These are phyloP conservation scores for Exophiala sideris DNA, from an alignment of 2,329 filamentous ascomycete species.

Conservation along the genomic window DNA sequence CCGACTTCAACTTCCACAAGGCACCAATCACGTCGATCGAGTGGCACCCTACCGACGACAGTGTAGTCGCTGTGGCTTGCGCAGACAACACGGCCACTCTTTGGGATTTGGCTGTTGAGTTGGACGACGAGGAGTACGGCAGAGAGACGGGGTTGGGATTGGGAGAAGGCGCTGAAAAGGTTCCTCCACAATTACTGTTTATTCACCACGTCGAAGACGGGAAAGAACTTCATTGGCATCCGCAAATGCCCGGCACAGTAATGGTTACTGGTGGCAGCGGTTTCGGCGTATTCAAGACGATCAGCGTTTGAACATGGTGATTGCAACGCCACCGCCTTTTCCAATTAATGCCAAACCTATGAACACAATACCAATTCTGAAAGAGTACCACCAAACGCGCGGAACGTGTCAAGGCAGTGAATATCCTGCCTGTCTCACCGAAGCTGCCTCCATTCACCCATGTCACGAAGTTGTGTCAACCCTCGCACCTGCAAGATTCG, in stretches of 20 bases:
- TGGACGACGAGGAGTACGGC: conserved; percentile 89
- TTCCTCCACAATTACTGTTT: conserved; percentile 91
- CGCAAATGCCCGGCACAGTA: conserved; percentile 84
- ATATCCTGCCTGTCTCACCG: no score
- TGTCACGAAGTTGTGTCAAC: no score
- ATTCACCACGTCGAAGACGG: conserved; percentile 94
- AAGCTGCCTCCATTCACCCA: no score
- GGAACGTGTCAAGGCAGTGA: no score
- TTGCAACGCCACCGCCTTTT: no score
- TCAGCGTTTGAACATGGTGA: conserved; percentile 60
- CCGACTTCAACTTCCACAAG: conserved; percentile 90
- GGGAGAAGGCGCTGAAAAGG: conserved; percentile 37
- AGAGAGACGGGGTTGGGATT: conserved; percentile 66
- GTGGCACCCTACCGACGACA: conserved; percentile 97
- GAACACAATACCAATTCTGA: background rate
- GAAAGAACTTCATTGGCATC: conserved; percentile 97
- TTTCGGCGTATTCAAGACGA: conserved; percentile 79
- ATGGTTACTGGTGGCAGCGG: conserved; percentile 85
- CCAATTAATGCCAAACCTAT: background rate
- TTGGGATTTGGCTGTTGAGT: conserved; percentile 94
- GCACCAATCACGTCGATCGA: conserved; percentile 94
- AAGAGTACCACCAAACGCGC: background rate
- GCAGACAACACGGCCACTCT: conserved; percentile 92
- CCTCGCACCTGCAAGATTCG: no score
- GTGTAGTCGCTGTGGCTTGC: conserved; percentile 85